Conservation (phyloP, 2,329 filamentous ascomycete genomes). For the Botryotinia convoluta region DNA sequence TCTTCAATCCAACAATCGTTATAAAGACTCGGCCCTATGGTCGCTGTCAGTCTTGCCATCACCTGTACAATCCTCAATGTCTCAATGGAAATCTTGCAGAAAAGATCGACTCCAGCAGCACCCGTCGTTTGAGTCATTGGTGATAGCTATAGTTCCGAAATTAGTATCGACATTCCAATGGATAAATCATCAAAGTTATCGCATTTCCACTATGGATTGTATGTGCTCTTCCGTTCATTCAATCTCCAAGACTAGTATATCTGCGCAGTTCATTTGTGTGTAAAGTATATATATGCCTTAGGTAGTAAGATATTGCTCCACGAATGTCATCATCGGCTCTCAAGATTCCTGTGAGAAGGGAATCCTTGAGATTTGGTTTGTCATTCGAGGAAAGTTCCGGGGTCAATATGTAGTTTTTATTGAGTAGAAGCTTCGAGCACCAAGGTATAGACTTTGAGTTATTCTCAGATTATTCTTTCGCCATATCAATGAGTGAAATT, state of each 20-base stretch:
- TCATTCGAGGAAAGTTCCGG: constrained; percentile 41
- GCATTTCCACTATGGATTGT: constrained; percentile 58
- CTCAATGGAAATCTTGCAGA: constrained; percentile 50
- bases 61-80: constrained; percentile 50
- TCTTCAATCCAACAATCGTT: constrained; percentile 49
- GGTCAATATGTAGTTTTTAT: constrained; percentile 43
- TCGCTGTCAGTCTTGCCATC: constrained; percentile 42
- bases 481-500: constrained; percentile 8
- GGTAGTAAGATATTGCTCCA: constrained; percentile 45
- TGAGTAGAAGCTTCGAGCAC: constrained; percentile 46
- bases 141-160: not conserved
- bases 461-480: constrained; percentile 26
- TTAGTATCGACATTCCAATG: constrained; percentile 50
- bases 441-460: constrained; percentile 47
- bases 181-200: constrained; percentile 57
- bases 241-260: constrained; percentile 45
- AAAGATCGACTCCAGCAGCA: constrained; percentile 53
- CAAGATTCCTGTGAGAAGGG: constrained; percentile 53
- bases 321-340: constrained; percentile 50
- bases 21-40: constrained; percentile 53
- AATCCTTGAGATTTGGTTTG: constrained; percentile 46
- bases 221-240: constrained; percentile 52
- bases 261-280: constrained; percentile 22
- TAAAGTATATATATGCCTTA: constrained; percentile 32
- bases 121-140: constrained; percentile 36